These are phyloP conservation scores for Buddleja alternifolia DNA, from an alignment of 257 asterid species.

Conservation along the genomic window DNA sequence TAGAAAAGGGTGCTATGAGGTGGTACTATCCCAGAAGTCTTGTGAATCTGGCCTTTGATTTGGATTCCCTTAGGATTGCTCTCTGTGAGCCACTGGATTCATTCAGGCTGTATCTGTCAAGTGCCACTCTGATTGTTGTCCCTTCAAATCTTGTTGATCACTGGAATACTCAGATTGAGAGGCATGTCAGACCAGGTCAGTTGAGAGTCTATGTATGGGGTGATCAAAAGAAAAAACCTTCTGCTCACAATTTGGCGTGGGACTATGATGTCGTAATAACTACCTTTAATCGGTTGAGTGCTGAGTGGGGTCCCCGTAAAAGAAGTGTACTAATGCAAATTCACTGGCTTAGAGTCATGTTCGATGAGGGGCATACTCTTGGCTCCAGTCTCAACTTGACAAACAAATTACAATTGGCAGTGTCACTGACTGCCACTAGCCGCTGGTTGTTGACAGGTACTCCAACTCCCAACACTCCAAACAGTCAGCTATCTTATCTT, in stretches of 20 bases:
- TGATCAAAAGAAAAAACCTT: constrained; percentile 77
- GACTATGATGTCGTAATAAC: constrained; percentile 92
- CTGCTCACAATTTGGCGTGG: constrained; percentile 91
- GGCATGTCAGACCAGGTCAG: constrained; percentile 82
- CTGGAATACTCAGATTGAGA: constrained; percentile 86
- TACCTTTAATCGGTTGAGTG: constrained; percentile 92
- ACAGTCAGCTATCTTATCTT: constrained; percentile 86
- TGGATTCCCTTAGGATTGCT: constrained; percentile 86
- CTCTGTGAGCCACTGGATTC: constrained; percentile 87
- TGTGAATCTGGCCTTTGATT: constrained; percentile 74
- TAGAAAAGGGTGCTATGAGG: constrained; percentile 59
- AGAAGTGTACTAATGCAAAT: constrained; percentile 88
- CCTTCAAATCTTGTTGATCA: constrained; percentile 94
- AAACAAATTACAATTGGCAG: constrained; percentile 92
- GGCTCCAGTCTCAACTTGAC: constrained; percentile 91
- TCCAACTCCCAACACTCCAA: constrained; percentile 97
- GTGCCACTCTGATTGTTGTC: constrained; percentile 88
- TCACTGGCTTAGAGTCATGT: constrained; percentile 90
- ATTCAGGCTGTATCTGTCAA: constrained; percentile 70
- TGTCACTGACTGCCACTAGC: constrained; percentile 71
- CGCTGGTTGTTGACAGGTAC: constrained; percentile 99
- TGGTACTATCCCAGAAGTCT: constrained; percentile 87
- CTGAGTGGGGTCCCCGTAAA: constrained; percentile 86
- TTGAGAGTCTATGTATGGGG: constrained; percentile 84
- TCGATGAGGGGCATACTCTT: constrained; percentile 99